Evolutionary conservation across 345 rosid genomes (phyloP).

Genomic region (Citrus glauca): DNA sequence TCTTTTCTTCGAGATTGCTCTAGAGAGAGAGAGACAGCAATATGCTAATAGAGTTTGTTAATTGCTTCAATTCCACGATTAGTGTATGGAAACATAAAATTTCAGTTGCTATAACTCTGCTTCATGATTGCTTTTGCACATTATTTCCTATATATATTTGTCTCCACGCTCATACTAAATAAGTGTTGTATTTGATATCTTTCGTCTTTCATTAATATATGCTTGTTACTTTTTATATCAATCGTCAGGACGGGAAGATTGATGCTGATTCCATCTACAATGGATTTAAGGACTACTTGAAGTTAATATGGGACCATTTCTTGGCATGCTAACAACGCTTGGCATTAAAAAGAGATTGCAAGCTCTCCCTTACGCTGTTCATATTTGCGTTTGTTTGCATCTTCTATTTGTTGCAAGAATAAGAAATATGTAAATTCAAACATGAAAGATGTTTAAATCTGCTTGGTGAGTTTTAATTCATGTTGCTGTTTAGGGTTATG

Average conservation of each 20-base stretch:
- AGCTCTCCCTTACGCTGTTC: background rate
- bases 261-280: slow-evolving; percentile 6
- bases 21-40: no score
- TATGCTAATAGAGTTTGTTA: background rate
- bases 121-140: no score
- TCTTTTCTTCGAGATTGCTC: background rate
- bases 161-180: background rate
- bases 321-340: background rate
- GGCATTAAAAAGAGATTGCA: background rate
- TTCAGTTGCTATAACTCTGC: background rate
- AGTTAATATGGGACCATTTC: slow-evolving; percentile 39
- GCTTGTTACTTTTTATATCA: background rate
- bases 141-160: background rate
- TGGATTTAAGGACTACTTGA: slow-evolving; percentile 30
- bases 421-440: no score
- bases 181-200: background rate
- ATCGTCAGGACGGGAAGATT: slow-evolving; percentile 25
- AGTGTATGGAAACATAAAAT: no score
- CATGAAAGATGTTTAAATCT: no score
- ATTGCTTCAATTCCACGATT: no score
- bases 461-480: no score
- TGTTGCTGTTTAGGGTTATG: no score
- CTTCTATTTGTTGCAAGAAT: background rate
- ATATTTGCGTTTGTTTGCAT: background rate
- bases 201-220: background rate